Base-by-base conservation (phyloP, 139 green algal genomes). In the Marvania coccoides region DNA sequence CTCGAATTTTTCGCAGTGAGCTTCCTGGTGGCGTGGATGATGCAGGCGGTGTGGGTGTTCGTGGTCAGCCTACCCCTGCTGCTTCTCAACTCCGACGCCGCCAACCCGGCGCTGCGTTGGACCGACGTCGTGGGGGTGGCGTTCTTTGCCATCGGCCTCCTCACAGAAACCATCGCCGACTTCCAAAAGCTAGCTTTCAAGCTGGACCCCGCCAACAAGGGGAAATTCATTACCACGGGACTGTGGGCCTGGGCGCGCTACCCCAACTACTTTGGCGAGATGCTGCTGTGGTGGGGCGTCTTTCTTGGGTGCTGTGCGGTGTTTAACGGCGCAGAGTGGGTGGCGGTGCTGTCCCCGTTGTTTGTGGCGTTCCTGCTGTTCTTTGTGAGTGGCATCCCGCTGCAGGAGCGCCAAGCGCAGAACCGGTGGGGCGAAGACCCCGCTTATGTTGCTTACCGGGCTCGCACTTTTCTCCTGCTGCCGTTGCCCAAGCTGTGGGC, bases 231-330 rank as follows among this genome's bases (percentile, higher is more conserved):
- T 47, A 68, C 85, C 38, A 63, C 67, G 38, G 90, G 90, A 0
- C 59, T 96, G 34, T 96, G 90, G 90, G 69, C 33, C 10, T 70
- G 61, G 19, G 75, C 62, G 9, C 72, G 89, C 2, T 87, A 91
- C 65, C 90, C 90, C 13, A 95, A 97, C 73, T 97, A 97, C 68
- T 93, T 89, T 73, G 90, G 90, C 1, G 90, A 96, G 72, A 91
- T 92, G 47, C 42, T 81, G 26, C 7, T 63, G 46, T 72, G 82
- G 79, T 87, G 73, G 74, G 87, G 84, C 45, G 64, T 95, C 46
- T 91, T 87, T 51, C 35, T 85, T 9, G 73, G 74, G 15, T 78
- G 69, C 51, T 37, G 65, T 1, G 60, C 65, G 9, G 65, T 58
- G 12, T 77, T 93, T 35, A 59, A 35, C 33, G 35, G 47, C 9